These are phyloP conservation scores for Albizia julibrissin DNA, from an alignment of 306 rosid genomes.

Conservation along the genomic window DNA sequence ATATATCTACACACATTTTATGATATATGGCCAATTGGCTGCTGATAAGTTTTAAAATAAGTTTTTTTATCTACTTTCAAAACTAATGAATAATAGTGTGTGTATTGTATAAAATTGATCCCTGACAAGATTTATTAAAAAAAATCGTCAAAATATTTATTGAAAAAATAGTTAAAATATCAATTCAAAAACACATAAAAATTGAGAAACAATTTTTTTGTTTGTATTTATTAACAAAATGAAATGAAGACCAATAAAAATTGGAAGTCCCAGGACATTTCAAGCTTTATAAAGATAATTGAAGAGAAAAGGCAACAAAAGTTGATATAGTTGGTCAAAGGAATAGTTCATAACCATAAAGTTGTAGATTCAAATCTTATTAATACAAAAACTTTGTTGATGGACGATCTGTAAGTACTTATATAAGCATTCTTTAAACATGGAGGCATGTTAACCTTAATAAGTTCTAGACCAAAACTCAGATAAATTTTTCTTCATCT, in stretches of 20 bases:
- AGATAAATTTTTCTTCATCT: too few relatives aligned
- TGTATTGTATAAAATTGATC: background rate
- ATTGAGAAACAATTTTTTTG: background rate
- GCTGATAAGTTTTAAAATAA: too few relatives aligned
- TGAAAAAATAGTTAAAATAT: background rate
- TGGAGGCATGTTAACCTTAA: accelerated
- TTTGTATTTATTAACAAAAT: background rate
- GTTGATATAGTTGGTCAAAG: too few relatives aligned
- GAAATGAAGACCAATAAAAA: background rate
- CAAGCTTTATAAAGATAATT: background rate
- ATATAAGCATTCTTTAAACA: accelerated
- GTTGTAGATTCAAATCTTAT: too few relatives aligned
- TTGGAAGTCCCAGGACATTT: background rate
- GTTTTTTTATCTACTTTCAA: too few relatives aligned
- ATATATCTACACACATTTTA: too few relatives aligned
- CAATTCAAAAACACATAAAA: background rate
- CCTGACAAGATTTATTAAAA: background rate
- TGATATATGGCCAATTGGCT: too few relatives aligned
- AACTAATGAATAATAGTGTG: background rate
- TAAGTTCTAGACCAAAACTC: too few relatives aligned
- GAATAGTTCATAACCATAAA: too few relatives aligned
- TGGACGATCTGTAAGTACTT: too few relatives aligned
- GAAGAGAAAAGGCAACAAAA: too few relatives aligned
- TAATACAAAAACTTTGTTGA: too few relatives aligned
- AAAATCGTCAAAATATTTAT: background rate